A percentile compares a stretch with the other conserved stretches of the same genome.
phyloP scores from a whole-genome alignment of 192 early-diverging fungal species.

The Fimicolochytrium jonesii region DNA sequence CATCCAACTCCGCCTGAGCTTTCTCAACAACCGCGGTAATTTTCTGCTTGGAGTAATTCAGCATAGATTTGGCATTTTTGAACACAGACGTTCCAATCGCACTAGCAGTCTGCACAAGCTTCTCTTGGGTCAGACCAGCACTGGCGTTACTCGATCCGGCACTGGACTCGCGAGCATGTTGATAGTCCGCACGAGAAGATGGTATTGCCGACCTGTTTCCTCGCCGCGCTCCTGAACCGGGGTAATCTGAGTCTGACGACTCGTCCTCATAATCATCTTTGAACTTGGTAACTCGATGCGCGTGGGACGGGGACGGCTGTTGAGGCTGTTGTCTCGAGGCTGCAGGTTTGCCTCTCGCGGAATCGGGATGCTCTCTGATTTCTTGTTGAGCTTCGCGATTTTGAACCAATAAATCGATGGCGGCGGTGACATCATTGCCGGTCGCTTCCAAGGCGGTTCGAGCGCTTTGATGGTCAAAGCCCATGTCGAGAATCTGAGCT shows the following conservation, averaged over 20 bases:
- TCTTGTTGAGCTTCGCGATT: slow-evolving; percentile 24
- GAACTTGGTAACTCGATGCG: slow-evolving; percentile 11
- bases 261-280: slow-evolving; percentile 10
- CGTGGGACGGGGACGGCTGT: no score
- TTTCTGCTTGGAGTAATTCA: slow-evolving; percentile 48
- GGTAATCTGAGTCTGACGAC: background rate
- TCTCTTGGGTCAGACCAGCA: slow-evolving; percentile 24
- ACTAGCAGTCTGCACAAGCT: slow-evolving; percentile 50
- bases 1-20: slow-evolving; percentile 56
- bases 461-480: slow-evolving; percentile 67
- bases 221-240: background rate
- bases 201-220: background rate
- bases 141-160: background rate
- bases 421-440: slow-evolving; percentile 56
- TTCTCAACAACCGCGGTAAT: slow-evolving; percentile 56
- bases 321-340: no score
- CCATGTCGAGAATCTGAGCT: slow-evolving; percentile 75
- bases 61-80: slow-evolving; percentile 62
- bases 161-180: background rate
- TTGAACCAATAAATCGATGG: slow-evolving; percentile 36
- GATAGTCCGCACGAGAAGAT: background rate
- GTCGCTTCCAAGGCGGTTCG: slow-evolving; percentile 65
- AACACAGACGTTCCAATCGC: slow-evolving; percentile 53
- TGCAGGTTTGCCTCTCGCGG: no score
- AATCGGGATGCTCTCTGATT: background rate